phyloP scores from a whole-genome alignment of 139 green algal genomes.

The Chlorella vulgaris region DNA sequence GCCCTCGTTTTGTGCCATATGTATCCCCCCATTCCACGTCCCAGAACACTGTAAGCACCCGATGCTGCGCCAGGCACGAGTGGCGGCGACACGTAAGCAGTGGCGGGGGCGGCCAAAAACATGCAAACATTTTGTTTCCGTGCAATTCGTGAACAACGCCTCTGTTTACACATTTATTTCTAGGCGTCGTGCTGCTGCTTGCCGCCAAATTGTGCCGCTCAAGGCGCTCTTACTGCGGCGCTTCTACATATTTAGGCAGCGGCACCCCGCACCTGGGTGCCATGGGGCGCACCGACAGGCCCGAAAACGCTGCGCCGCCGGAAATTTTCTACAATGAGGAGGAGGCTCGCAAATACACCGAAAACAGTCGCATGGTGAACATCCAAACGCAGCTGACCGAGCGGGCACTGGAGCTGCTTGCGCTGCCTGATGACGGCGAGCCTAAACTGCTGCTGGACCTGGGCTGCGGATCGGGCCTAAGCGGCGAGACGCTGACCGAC shows the following conservation, averaged over 20 bases:
- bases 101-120: too few relatives aligned
- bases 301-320: slow-evolving; percentile 88
- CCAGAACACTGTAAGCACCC: not conserved
- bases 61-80: too few relatives aligned
- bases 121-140: too few relatives aligned
- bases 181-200: too few relatives aligned
- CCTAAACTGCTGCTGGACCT: slow-evolving; percentile 85
- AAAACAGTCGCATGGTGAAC: slow-evolving; percentile 84
- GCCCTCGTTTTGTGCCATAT: slow-evolving; percentile 6
- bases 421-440: slow-evolving; percentile 82
- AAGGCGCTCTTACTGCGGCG: too few relatives aligned
- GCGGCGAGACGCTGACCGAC: slow-evolving; percentile 71
- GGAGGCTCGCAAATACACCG: slow-evolving; percentile 96
- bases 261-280: not conserved
- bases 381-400: slow-evolving; percentile 86
- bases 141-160: too few relatives aligned
- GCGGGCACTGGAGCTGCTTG: slow-evolving; percentile 93
- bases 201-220: too few relatives aligned
- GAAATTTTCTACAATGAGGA: slow-evolving; percentile 97
- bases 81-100: too few relatives aligned
- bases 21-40: not conserved
- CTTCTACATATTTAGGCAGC: not conserved
- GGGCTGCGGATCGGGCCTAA: slow-evolving; percentile 94
- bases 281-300: slow-evolving; percentile 67
- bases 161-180: too few relatives aligned